Evolutionary conservation across 371 early-diverging fungal species (phyloP).

Genomic region (Zopfochytrium polystomum): DNA sequence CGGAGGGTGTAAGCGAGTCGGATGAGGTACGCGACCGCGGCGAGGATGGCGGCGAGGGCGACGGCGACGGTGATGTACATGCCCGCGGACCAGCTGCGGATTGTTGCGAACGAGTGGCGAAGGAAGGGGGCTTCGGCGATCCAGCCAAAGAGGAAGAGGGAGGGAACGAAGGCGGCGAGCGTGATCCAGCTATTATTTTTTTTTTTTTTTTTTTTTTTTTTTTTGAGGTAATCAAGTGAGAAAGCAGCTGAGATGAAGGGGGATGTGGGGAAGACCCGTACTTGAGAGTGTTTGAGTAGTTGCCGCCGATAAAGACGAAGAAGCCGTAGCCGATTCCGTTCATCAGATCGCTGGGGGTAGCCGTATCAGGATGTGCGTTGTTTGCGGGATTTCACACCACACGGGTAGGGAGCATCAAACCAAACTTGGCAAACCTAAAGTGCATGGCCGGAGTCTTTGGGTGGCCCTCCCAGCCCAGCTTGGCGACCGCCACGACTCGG

Average conservation of each 20-base stretch:
- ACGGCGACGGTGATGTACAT: constrained; percentile 42
- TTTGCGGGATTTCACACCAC: too few species aligned
- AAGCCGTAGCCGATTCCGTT: constrained; percentile 11
- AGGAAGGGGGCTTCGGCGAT: constrained; percentile 72
- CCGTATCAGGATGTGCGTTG: not conserved
- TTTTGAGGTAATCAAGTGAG: too few species aligned
- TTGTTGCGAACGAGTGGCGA: constrained; percentile 66
- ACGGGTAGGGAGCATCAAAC: too few species aligned
- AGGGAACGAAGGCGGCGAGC: constrained; percentile 67
- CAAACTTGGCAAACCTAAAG: constrained; percentile 5
- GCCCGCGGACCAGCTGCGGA: constrained; percentile 62
- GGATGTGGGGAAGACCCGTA: too few species aligned
- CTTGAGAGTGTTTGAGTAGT: constrained; percentile 69
- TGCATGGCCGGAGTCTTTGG: constrained; percentile 12
- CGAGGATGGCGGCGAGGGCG: constrained; percentile 25
- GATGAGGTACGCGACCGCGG: constrained; percentile 56
- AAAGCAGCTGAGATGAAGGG: too few species aligned
- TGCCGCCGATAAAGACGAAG: constrained; percentile 72
- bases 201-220: too few species aligned
- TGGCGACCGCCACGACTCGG: constrained; percentile 15
- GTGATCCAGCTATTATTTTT: constrained; percentile 62
- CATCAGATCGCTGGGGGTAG: constrained; percentile 9
- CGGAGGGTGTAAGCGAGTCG: constrained; percentile 44
- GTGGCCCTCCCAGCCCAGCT: constrained; percentile 17
- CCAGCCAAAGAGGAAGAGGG: constrained; percentile 62